phyloP scores from a whole-genome alignment of 805 yeast genomes.

The Zygoascus flipseniorum region DNA sequence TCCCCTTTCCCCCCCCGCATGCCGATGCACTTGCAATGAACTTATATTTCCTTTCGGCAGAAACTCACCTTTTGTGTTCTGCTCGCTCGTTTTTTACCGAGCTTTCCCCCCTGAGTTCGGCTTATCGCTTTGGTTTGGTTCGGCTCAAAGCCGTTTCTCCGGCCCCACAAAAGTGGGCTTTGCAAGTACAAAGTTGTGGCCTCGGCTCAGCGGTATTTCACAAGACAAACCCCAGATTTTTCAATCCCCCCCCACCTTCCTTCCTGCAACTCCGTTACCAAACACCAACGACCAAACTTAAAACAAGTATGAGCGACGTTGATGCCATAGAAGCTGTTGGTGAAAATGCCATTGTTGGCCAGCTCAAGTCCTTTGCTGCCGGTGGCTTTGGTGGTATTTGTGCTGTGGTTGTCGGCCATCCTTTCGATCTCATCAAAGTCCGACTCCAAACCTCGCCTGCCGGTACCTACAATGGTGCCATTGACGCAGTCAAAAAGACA shows the following conservation, averaged over 20 bases:
- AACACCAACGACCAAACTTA: not conserved
- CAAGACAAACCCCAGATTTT: not conserved
- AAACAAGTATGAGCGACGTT: constrained; percentile 19
- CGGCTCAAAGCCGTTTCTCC: not conserved
- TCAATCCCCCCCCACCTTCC: not conserved
- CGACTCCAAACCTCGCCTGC: constrained; percentile 68
- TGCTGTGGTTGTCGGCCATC: constrained; percentile 94
- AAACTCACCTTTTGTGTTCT: too few species aligned
- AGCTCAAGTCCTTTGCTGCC: constrained; percentile 76
- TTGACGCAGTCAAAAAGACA: constrained; percentile 62
- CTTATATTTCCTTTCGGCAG: too few species aligned
- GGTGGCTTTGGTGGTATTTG: constrained; percentile 98
- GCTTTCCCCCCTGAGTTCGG: too few species aligned
- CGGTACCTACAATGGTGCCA: constrained; percentile 53
- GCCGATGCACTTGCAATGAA: too few species aligned
- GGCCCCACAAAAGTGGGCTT: too few species aligned
- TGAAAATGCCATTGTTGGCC: constrained; percentile 43
- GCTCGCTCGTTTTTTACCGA: too few species aligned
- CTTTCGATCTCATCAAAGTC: constrained; percentile 89
- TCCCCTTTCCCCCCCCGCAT: too few species aligned
- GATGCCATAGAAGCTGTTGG: constrained; percentile 16
- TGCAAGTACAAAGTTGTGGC: too few species aligned
- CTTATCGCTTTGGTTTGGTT: not conserved
- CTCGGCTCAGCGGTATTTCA: not conserved
- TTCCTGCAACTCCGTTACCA: not conserved